Base-by-base conservation (phyloP, 1,284 basidiomycete species). In the Fomitopsis schrenkii region DNA sequence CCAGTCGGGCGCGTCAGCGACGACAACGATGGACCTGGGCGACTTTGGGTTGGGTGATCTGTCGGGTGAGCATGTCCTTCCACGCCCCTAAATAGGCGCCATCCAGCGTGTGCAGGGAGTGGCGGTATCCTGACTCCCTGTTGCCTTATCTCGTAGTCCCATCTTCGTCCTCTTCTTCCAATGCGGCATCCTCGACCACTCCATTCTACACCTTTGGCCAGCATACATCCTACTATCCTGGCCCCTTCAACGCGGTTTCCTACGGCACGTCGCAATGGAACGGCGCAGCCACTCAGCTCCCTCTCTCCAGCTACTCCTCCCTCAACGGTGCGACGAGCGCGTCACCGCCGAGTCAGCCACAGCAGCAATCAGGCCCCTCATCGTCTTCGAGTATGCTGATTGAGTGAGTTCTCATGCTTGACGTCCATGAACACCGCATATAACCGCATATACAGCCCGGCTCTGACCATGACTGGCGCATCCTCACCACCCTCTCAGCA, bases 251-350 rank as follows among this genome's bases (percentile, higher is more conserved):
- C 64, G 76, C 80, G 5, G 77, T 85, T 67, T 70, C 80, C 5
- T 86, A 86, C 63, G 77, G 79, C 40, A 64, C 74, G 1, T 71
- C 82, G 42, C 66, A 77, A 26, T 87, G 84, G 83, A 65, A 78
- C 0, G 66, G 69, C 33, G 71, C 78, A 40, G 69, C 77, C 14
- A 68, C 77, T 7, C 77, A 80, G 48, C 73, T 91, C 6, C 89
- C 90, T 0, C 72, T 91, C 36, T 91, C 89, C 8, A 85, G 76
- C 62, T 91, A 91, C 65, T 91, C 89, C 14, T 85, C 85, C 35
- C 72, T 91, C 58, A 90, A 91, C 73, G 89, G 89, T 19, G 89
- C 89, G 33, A 91, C 76, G 3, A 73, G 84, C 5, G 69, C 73
- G 3, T 65, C 66, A 3, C 38, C 63, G 38, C 58, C 76, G 5